Base-by-base conservation (phyloP, 2,329 filamentous ascomycete species). In the Aspergillus oerlinghausenensis region DNA sequence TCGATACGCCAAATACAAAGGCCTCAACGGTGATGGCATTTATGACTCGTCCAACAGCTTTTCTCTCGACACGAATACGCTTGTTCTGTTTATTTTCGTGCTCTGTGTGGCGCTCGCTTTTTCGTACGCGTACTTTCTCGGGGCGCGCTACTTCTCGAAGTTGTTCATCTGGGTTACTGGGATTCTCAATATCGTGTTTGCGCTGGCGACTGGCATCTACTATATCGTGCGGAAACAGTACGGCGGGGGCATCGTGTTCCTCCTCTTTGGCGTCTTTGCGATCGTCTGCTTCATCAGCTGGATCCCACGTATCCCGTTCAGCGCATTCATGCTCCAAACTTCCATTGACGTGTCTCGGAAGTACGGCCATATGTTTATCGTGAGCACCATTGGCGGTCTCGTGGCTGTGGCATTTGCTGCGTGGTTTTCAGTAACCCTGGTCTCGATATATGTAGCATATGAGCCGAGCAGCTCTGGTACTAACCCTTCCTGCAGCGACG, bases 141-240 rank as follows among this genome's bases (percentile, higher is more conserved):
- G 87, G 1, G 89, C 90, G 6, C 85, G 91, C 55, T 76, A 83
- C 49, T 93, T 93, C 63, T 92, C 92, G 3, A 95, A 94, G 75
- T 84, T 90, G 68, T 92, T 96, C 65, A 95, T 97, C 70, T 97
- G 91, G 90, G 84, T 92, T 42, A 95, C 92, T 0, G 91, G 90
- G 11, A 93, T 96, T 52, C 79, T 96, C 55, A 95, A 97, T 73
- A 88, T 96, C 66, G 77, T 88, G 54, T 88, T 91, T 65, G 90
- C 90, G 0, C 78, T 97, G n/a, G 92, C 84, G 1, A 96, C 91
- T 0, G 91, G 90, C 9, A 86, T 93, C 52, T 95, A 92, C 75
- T 96, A 96, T 79, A 84, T 96, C 48, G 86, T 82, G 58, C 80
- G 84, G 47, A 83, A 83, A 56, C 90, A 93, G 71, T 96, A 86